These are phyloP conservation scores for Clavispora carvajalis DNA, from an alignment of 805 yeast species.

Conservation along the genomic window DNA sequence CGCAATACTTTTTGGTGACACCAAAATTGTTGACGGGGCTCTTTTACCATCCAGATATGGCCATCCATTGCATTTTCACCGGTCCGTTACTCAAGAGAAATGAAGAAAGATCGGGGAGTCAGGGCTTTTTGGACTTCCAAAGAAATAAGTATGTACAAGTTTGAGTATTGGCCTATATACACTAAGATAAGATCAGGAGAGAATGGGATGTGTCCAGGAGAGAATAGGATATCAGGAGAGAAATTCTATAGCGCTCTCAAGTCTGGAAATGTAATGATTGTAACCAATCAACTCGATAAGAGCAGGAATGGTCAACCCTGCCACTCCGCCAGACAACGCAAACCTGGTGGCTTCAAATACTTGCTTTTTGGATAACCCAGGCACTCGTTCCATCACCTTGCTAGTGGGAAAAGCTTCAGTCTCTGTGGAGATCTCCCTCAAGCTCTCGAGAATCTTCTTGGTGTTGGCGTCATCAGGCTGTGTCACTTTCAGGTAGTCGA, in stretches of 20 bases:
- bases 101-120: conserved; percentile 4
- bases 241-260: conserved; percentile 7
- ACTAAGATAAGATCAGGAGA: too few species aligned
- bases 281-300: conserved; percentile 53
- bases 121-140: conserved; percentile 30
- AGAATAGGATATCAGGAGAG: not conserved
- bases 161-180: not conserved
- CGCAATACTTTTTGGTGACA: conserved; percentile 89
- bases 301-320: conserved; percentile 65
- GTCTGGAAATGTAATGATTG: conserved; percentile 6
- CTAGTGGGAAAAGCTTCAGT: not conserved
- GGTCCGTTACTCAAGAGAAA: conserved; percentile 23
- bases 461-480: conserved; percentile 11
- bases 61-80: conserved; percentile 69
- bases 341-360: conserved; percentile 58
- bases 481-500: conserved; percentile 22
- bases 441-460: not conserved
- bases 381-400: not conserved
- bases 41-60: conserved; percentile 73
- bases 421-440: conserved; percentile 1
- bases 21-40: conserved; percentile 82
- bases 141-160: conserved; percentile 6
- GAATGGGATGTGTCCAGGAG: too few species aligned
- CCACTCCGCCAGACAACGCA: conserved; percentile 62
- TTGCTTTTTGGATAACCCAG: conserved; percentile 26